Evolutionary conservation across 495 filamentous ascomycete species (phyloP), one percentile per base, ranked within the genome.

Genomic region (Pyrenopolyporus hunteri): DNA sequence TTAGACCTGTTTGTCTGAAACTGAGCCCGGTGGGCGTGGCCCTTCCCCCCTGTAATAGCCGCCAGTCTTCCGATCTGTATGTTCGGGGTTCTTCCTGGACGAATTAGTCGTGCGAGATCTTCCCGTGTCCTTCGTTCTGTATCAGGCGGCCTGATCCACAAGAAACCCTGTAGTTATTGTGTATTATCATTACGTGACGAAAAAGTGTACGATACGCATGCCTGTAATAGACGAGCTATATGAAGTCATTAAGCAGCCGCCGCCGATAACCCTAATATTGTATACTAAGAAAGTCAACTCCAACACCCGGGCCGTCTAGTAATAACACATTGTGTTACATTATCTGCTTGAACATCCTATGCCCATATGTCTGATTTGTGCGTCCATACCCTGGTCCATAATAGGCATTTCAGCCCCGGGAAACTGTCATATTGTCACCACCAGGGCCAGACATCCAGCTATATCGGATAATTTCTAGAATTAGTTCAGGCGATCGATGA

Each of bases 391-490:
- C n/a, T n/a, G n/a, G n/a, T n/a, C n/a, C n/a, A n/a, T n/a, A n/a
- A n/a, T n/a, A n/a, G n/a, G 4, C 17, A 42, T 23, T 2, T 22
- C 19, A 11, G 23, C 37, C 4, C 1, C 4, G 13, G 23, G 37
- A 6, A 23, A 23, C 3, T 10, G 20, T 17, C 1, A 4, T 45
- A 11, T 16, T 55, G 11, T 43, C 6, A 29, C 33, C 32, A 11
- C 43, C 16, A 36, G 51, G 40, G 11, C 45, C 45, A 23, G 57
- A 59, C n/a, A 59, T 47, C 47, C 47, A 59, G 11, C 46, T 59
- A 20, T 17, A 32, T n/a, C 3, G 10, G 33, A 42, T 33, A 8
- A 33, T 57, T n/a, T n/a, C n/a, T 25, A 57, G 56, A 19, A 59
- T 9, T 14, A 32, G 14, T 17, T 19, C 26, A 16, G 16, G n/a